Evolutionary conservation across 176 grass and related monocot genomes (phyloP), one percentile per base, ranked within the genome.

Genomic region (Echinochloa phyllopogon): DNA sequence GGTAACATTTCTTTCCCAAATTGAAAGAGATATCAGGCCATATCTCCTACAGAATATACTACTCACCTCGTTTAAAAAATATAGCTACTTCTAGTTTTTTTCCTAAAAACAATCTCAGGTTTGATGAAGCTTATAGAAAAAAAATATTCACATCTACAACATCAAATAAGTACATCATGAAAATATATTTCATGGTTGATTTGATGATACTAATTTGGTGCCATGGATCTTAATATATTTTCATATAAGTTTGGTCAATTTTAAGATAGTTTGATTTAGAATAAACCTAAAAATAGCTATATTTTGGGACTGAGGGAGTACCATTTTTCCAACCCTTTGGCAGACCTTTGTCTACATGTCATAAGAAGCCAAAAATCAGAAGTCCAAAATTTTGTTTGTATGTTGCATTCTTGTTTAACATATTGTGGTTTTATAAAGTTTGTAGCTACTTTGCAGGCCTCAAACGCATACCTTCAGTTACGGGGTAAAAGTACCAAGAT

Each of bases 381-480:
- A 27, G 16, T 58, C 16, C 41, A 56, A 81, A 25, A 14, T 51
- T 23, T 18, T 52, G 4, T 10, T 65, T 13, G 39, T 62, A 12
- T 25, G 23, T 61, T 61, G 23, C 12, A n/a, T 25, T 21, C 41
- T 71, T 44, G 59, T 51, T 49, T 42, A 44, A 2, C 40, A 23
- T 27, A 29, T 50, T 50, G 10, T 9, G 6, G 5, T 25, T 23
- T 80, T 66, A 70, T 18, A 56, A 5, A 72, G 40, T 45, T 56
- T 50, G 48, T 62, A 51, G 27, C 4, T 76, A 59, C 56, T 69
- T n/a, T 79, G 40, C 75, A 91, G 88, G 86, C 38, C 17, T 86
- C 69, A 33, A 89, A 75, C 20, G 68, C 74, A 59, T 89, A 86
- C 24, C 70, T 89, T 68, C 73, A 82, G 6, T 70, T 91, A 47